Evolutionary conservation across 441 rosid genomes (phyloP).

Genomic region (Biscutella laevigata): DNA sequence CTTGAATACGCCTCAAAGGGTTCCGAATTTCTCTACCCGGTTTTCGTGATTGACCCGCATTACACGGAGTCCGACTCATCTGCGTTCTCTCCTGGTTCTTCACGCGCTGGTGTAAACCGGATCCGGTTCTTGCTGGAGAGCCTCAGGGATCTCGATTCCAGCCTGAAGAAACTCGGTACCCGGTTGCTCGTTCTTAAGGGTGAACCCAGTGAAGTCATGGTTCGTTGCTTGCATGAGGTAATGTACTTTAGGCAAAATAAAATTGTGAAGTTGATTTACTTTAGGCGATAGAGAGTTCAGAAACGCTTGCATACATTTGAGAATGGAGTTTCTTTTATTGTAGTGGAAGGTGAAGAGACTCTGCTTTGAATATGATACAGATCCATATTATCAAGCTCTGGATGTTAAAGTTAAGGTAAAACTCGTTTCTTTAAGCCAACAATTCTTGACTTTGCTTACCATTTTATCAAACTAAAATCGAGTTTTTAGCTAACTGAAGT

Average conservation of each 20-base stretch:
- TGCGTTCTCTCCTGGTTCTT: slow-evolving; percentile 72
- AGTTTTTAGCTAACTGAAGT: neutral
- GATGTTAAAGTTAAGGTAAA: slow-evolving; percentile 64
- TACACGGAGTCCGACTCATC: slow-evolving; percentile 70
- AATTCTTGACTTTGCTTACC: slow-evolving; percentile 3
- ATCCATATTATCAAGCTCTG: slow-evolving; percentile 76
- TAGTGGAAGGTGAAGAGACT: slow-evolving; percentile 77
- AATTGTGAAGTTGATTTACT: neutral
- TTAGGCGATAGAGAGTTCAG: neutral
- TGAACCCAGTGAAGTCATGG: slow-evolving; percentile 59
- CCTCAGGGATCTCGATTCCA: slow-evolving; percentile 66
- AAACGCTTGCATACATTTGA: neutral
- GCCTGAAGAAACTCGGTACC: slow-evolving; percentile 67
- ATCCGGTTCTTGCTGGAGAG: slow-evolving; percentile 86
- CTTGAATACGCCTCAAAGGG: slow-evolving; percentile 52
- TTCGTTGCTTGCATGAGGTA: slow-evolving; percentile 73
- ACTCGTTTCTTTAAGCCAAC: neutral
- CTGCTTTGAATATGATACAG: slow-evolving; percentile 81
- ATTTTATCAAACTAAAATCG: no score
- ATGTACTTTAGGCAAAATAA: neutral
- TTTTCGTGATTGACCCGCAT: slow-evolving; percentile 85
- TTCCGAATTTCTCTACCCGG: slow-evolving; percentile 50
- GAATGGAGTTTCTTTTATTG: slow-evolving; percentile 1
- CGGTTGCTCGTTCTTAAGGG: slow-evolving; percentile 62
- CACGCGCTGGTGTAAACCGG: slow-evolving; percentile 65